Conservation (phyloP, 257 asterid genomes). For the Linaria vulgaris region DNA sequence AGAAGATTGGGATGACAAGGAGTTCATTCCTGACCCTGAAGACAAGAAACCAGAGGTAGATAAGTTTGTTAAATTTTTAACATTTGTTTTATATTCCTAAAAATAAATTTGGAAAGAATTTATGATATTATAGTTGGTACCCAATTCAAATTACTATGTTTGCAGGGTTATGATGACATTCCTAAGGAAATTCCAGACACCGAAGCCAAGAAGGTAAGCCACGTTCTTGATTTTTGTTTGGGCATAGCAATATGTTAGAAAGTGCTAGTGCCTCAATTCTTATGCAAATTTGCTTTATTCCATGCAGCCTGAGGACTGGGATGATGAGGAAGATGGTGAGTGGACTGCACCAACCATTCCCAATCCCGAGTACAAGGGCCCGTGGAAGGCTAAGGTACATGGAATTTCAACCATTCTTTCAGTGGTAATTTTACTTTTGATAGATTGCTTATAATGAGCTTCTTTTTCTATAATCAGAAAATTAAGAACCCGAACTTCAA, state of each 20-base stretch:
- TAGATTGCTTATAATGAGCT: background rate
- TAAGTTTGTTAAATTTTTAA: background rate
- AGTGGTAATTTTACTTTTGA: constrained; percentile 12
- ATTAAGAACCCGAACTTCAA: constrained; percentile 83
- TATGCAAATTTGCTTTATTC: background rate
- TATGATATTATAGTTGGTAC: constrained; percentile 20
- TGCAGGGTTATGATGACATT: constrained; percentile 93
- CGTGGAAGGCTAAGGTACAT: constrained; percentile 78
- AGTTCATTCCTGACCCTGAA: constrained; percentile 87
- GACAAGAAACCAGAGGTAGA: constrained; percentile 93
- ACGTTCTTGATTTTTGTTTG: background rate
- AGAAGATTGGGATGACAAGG: constrained; percentile 98
- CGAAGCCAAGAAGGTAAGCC: constrained; percentile 85
- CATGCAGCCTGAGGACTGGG: constrained; percentile 97
- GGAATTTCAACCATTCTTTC: constrained; percentile 2
- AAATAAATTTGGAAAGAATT: constrained; percentile 46
- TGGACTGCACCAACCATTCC: constrained; percentile 96
- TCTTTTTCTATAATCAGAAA: constrained; percentile 46
- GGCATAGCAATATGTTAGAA: background rate
- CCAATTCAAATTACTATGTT: background rate
- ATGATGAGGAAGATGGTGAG: constrained; percentile 95
- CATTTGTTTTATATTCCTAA: background rate
- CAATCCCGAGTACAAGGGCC: constrained; percentile 92
- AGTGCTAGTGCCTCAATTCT: constrained; percentile 4
- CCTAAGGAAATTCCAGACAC: constrained; percentile 80